A percentile compares a stretch with the other conserved stretches of the same genome.
phyloP scores from a whole-genome alignment of 768 basidiomycete genomes.

The Cantharellus anzutake region DNA sequence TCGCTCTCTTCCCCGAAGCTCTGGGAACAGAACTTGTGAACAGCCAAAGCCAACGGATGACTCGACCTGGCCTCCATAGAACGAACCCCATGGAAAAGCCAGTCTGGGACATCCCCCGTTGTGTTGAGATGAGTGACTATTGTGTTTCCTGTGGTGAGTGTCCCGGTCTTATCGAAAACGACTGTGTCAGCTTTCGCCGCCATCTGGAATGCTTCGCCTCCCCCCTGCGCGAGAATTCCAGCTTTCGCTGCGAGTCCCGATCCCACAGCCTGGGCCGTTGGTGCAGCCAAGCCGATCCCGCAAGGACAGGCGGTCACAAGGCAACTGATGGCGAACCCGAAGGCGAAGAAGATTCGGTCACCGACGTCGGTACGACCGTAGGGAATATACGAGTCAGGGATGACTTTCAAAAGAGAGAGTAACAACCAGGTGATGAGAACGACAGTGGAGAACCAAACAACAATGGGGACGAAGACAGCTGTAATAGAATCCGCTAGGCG shows the following conservation, averaged over 20 bases:
- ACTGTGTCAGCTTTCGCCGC: conserved; percentile 53
- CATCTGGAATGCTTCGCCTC: conserved; percentile 80
- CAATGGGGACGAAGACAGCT: conserved; percentile 59
- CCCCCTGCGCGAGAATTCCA: conserved; percentile 67
- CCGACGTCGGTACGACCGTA: conserved; percentile 35
- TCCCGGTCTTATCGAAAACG: conserved; percentile 80
- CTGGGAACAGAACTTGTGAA: conserved; percentile 22
- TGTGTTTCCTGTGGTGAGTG: conserved; percentile 50
- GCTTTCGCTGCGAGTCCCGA: conserved; percentile 59
- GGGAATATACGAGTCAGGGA: conserved; percentile 39
- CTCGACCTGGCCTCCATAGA: conserved; percentile 26
- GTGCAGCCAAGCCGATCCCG: conserved; percentile 71
- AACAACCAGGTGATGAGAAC: conserved; percentile 60
- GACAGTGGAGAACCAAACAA: conserved; percentile 48
- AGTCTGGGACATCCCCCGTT: conserved; percentile 15
- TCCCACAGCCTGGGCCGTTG: conserved; percentile 70
- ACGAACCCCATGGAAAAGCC: conserved; percentile 23
- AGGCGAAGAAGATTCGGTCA: conserved; percentile 25
- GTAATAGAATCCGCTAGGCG: conserved; percentile 55
- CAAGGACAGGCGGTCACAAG: conserved; percentile 79
- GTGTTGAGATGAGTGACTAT: conserved; percentile 20
- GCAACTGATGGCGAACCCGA: conserved; percentile 67
- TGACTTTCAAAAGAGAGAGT: conserved; percentile 35
- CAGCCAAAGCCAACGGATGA: conserved; percentile 37
- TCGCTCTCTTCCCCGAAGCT: conserved; percentile 9